Conservation (phyloP, 2,329 filamentous ascomycete species). For the Periconia sp. region DNA sequence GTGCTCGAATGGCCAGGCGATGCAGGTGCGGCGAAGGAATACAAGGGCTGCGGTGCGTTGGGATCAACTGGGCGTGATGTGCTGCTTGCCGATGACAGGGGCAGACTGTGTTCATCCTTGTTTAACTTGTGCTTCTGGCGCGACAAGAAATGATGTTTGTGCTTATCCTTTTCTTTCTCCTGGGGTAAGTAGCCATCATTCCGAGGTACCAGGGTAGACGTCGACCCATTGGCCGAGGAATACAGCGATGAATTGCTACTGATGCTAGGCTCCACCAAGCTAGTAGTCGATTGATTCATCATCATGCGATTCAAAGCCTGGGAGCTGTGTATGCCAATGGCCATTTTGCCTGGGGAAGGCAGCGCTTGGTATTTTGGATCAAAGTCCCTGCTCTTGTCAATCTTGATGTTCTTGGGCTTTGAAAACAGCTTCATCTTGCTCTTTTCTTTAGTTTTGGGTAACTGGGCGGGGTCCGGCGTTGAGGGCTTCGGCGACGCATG, state of each 20-base stretch:
- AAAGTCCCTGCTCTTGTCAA: slow-evolving; percentile 68
- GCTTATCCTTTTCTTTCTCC: slow-evolving; percentile 73
- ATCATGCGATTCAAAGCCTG: slow-evolving; percentile 66
- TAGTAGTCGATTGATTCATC: slow-evolving; percentile 73
- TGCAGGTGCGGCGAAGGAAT: slow-evolving; percentile 77
- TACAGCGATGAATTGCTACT: slow-evolving; percentile 68
- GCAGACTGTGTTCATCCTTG: slow-evolving; percentile 72
- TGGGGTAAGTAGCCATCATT: slow-evolving; percentile 42
- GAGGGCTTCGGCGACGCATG: slow-evolving; percentile 42
- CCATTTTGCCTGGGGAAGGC: slow-evolving; percentile 70
- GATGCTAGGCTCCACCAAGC: slow-evolving; percentile 64
- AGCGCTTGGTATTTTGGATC: slow-evolving; percentile 67
- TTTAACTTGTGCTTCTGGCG: slow-evolving; percentile 79
- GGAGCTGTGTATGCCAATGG: slow-evolving; percentile 68
- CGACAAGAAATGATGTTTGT: slow-evolving; percentile 78
- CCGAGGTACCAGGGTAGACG: slow-evolving; percentile 74
- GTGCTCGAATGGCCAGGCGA: slow-evolving; percentile 71
- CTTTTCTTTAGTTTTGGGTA: slow-evolving; percentile 69
- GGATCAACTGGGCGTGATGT: slow-evolving; percentile 79
- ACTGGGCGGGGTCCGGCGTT: slow-evolving; percentile 52
- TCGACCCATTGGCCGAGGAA: slow-evolving; percentile 75
- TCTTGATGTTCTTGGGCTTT: slow-evolving; percentile 75
- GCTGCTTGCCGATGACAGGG: slow-evolving; percentile 76
- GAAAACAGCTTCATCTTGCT: slow-evolving; percentile 84
- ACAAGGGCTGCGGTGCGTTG: slow-evolving; percentile 74